phyloP scores from a whole-genome alignment of 2,329 filamentous ascomycete species.

The Colletotrichum noveboracense region DNA sequence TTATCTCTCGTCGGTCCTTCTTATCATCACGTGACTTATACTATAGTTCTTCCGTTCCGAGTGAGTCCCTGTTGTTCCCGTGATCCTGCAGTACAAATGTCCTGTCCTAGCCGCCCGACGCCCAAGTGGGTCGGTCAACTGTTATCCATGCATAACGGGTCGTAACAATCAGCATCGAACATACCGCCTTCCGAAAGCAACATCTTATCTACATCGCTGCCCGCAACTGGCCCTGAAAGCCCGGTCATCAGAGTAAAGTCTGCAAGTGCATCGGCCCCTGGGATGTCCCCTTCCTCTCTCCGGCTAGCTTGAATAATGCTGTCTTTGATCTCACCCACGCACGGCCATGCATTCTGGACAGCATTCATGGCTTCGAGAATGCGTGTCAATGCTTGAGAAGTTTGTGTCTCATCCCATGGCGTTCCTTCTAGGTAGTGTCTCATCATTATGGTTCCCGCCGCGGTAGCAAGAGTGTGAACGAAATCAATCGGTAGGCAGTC shows the following conservation, averaged over 20 bases:
- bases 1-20: no score
- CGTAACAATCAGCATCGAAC: not conserved
- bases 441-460: conserved; percentile 52
- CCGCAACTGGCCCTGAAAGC: not conserved
- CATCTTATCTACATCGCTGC: not conserved
- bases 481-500: conserved; percentile 38
- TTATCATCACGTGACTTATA: no score
- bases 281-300: not conserved
- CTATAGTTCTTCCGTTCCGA: no score
- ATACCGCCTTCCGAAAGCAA: not conserved
- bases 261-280: not conserved
- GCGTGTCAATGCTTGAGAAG: conserved; percentile 54
- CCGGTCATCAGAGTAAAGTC: not conserved
- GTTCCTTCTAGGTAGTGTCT: conserved; percentile 45
- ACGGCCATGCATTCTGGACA: conserved; percentile 56
- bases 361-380: conserved; percentile 54
- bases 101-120: no score
- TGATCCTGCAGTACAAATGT: no score
- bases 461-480: conserved; percentile 53
- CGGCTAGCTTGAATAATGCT: conserved; percentile 27
- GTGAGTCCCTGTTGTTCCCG: no score
- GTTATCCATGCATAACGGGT: no score
- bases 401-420: conserved; percentile 46
- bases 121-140: no score
- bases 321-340: conserved; percentile 46